Percentiles rank a stretch among this genome's conserved stretches.
phyloP scores from a whole-genome alignment of 768 basidiomycete genomes.

The Amanita fuliginea region DNA sequence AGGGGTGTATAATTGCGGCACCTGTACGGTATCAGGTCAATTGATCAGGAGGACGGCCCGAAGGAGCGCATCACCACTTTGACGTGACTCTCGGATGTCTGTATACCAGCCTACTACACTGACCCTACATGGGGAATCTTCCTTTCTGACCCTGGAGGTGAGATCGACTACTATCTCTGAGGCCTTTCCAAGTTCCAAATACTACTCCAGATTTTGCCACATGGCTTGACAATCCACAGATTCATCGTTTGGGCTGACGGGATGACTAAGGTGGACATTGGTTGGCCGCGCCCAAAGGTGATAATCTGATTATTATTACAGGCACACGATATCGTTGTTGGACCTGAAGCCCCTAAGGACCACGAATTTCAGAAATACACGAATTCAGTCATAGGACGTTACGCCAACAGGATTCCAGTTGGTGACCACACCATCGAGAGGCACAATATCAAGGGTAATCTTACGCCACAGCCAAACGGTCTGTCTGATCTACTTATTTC shows the following conservation, averaged over 20 bases:
- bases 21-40: not conserved
- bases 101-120: constrained; percentile 43
- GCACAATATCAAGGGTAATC: constrained; percentile 35
- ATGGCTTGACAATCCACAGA: constrained; percentile 59
- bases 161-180: not conserved
- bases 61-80: not conserved
- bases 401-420: constrained; percentile 63
- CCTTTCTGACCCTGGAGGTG: not conserved
- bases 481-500: constrained; percentile 4
- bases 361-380: constrained; percentile 57
- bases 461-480: constrained; percentile 36
- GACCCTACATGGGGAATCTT: constrained; percentile 19
- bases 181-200: not conserved
- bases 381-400: constrained; percentile 64
- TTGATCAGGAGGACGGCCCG: not conserved
- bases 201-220: constrained; percentile 44
- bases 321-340: constrained; percentile 72
- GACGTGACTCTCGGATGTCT: constrained; percentile 24
- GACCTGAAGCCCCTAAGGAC: constrained; percentile 51
- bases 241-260: constrained; percentile 57
- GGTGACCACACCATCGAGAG: constrained; percentile 41
- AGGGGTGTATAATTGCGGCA: not conserved
- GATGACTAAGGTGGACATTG: constrained; percentile 24
- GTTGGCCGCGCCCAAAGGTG: constrained; percentile 7
- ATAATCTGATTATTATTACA: constrained; percentile 13